Evolutionary conservation across 805 yeast genomes (phyloP).

Genomic region (Yamadazyma philogaea): DNA sequence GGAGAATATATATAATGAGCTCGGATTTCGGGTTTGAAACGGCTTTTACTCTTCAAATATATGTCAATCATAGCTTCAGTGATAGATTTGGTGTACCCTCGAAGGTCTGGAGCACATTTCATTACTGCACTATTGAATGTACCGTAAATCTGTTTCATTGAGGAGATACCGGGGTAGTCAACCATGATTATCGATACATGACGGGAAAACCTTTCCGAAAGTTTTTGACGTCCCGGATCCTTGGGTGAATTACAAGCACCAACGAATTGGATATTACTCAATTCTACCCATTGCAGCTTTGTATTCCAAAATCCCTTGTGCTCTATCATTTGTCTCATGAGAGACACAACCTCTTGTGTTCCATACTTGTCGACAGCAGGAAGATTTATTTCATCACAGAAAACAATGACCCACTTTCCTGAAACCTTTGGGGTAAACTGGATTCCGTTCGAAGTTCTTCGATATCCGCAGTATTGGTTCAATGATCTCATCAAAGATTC

Average conservation of each 20-base stretch:
- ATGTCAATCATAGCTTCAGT: constrained; percentile 67
- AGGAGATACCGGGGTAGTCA: constrained; percentile 67
- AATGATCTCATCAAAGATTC: constrained; percentile 56
- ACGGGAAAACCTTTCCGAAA: constrained; percentile 62
- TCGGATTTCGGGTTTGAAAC: constrained; percentile 37
- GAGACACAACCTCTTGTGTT: constrained; percentile 65
- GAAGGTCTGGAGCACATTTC: constrained; percentile 56
- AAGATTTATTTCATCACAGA: constrained; percentile 88
- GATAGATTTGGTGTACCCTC: constrained; percentile 50
- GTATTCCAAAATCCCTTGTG: constrained; percentile 75
- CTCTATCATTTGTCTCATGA: constrained; percentile 73
- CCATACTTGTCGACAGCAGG: constrained; percentile 72
- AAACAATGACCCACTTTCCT: constrained; percentile 74
- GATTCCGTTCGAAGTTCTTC: constrained; percentile 48
- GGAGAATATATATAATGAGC: constrained; percentile 81
- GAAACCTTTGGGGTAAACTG: constrained; percentile 54
- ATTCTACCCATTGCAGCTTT: constrained; percentile 58
- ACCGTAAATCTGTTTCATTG: constrained; percentile 65
- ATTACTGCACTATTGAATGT: constrained; percentile 56
- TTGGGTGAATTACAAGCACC: constrained; percentile 94
- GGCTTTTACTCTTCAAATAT: constrained; percentile 43
- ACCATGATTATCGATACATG: constrained; percentile 66
- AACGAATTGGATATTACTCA: constrained; percentile 72
- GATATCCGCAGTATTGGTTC: constrained; percentile 70
- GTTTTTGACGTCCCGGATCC: constrained; percentile 65